Evolutionary conservation across 73 alveolate species (phyloP).

Genomic region (Uronychia setigera): DNA sequence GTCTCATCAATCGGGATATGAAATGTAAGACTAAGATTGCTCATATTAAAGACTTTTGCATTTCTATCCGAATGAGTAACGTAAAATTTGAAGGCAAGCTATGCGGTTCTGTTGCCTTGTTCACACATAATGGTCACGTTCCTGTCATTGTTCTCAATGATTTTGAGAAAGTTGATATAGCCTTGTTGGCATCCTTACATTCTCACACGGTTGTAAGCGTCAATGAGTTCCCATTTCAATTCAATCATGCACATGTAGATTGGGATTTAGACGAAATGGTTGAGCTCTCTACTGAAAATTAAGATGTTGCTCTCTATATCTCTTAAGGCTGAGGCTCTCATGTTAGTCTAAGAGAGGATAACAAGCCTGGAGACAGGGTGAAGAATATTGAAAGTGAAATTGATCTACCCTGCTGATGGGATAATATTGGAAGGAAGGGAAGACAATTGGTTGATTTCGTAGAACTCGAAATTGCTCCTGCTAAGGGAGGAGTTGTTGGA

Average conservation of each 20-base stretch:
- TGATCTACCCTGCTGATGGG: neutral
- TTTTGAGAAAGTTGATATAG: neutral
- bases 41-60: neutral
- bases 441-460: neutral
- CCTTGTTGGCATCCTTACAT: neutral
- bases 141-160: neutral
- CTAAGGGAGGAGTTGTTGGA: neutral
- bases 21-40: neutral
- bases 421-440: neutral
- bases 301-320: neutral
- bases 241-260: neutral
- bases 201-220: neutral
- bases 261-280: neutral
- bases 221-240: neutral
- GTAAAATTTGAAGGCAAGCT: neutral
- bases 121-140: neutral
- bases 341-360: neutral
- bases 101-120: neutral
- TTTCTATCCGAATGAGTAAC: neutral
- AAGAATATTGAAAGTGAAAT: neutral
- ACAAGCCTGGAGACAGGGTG: neutral
- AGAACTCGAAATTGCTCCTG: neutral
- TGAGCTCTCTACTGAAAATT: neutral
- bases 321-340: neutral
- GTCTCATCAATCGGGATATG: neutral